Percentiles rank a stretch among this genome's conserved stretches.
Evolutionary conservation across 352 stramenopile species (phyloP).

Genomic region (Peronosclerospora sorghi): DNA sequence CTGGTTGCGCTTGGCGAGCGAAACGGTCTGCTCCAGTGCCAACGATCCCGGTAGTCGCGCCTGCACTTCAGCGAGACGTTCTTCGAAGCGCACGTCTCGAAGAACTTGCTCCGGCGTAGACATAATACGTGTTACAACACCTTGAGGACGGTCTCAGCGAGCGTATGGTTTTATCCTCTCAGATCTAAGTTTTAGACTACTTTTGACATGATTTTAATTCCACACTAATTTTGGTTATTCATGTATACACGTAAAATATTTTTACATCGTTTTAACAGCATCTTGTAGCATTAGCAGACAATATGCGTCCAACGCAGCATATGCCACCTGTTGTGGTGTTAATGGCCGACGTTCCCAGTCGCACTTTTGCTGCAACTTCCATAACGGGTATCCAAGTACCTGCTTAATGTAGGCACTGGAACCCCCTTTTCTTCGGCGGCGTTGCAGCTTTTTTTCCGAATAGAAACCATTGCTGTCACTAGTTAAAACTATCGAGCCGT

Average conservation of each 20-base stretch:
- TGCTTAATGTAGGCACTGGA: slow-evolving; percentile 48
- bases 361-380: slow-evolving; percentile 62
- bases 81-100: slow-evolving; percentile 37
- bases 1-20: slow-evolving; percentile 70
- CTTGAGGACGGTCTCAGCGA: neutral
- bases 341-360: slow-evolving; percentile 66
- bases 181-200: no score
- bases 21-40: slow-evolving; percentile 23
- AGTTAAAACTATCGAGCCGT: slow-evolving; percentile 10
- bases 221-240: no score
- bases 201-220: no score
- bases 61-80: slow-evolving; percentile 45
- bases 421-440: slow-evolving; percentile 33
- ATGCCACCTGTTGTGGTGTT: slow-evolving; percentile 43
- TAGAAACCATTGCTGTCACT: neutral
- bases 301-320: slow-evolving; percentile 65
- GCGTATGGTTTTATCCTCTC: no score
- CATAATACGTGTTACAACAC: slow-evolving; percentile 1
- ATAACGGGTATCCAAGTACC: slow-evolving; percentile 39
- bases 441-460: slow-evolving; percentile 11
- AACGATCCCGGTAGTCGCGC: slow-evolving; percentile 34
- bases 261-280: slow-evolving; percentile 10
- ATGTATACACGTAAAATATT: neutral
- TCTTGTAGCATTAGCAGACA: slow-evolving; percentile 69
- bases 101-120: slow-evolving; percentile 36